Conservation (phyloP, 768 basidiomycete genomes). For the Termitomyces sp. region DNA sequence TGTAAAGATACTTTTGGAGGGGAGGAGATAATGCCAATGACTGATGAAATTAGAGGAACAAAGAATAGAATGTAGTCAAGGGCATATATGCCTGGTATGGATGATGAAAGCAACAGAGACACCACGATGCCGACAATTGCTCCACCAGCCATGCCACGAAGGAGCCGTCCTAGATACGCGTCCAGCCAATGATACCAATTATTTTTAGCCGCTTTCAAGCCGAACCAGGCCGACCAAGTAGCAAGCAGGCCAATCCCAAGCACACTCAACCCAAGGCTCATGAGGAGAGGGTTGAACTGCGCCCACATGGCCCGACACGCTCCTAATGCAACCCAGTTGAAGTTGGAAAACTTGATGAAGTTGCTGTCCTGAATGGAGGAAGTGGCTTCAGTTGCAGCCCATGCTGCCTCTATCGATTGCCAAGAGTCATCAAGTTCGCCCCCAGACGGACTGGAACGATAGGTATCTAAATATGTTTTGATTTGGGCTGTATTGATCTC, state of each 20-base stretch:
- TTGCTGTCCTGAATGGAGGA: conserved; percentile 22
- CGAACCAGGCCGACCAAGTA: conserved; percentile 48
- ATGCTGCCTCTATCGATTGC: conserved; percentile 41
- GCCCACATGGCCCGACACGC: conserved; percentile 90
- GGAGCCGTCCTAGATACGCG: conserved; percentile 22
- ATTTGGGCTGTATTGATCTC: conserved; percentile 73
- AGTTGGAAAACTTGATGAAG: conserved; percentile 39
- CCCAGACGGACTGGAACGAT: conserved; percentile 65
- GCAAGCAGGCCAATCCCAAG: conserved; percentile 53
- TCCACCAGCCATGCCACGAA: conserved; percentile 32
- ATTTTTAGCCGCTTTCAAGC: conserved; percentile 32
- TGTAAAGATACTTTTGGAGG: conserved; percentile 27
- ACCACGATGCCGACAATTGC: conserved; percentile 27
- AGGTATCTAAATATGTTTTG: conserved; percentile 67
- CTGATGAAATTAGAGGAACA: conserved; percentile 38
- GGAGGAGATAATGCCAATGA: conserved; percentile 38
- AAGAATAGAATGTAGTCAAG: conserved; percentile 49
- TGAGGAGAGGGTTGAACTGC: conserved; percentile 79
- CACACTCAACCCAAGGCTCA: conserved; percentile 65
- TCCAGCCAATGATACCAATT: conserved; percentile 41
- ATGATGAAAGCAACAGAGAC: conserved; percentile 24
- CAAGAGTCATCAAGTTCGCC: conserved; percentile 69
- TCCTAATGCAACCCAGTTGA: conserved; percentile 55
- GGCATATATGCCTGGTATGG: conserved; percentile 42
- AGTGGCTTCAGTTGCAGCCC: conserved; percentile 28